phyloP scores from a whole-genome alignment of 768 basidiomycete species.

The Leccinum boreale region DNA sequence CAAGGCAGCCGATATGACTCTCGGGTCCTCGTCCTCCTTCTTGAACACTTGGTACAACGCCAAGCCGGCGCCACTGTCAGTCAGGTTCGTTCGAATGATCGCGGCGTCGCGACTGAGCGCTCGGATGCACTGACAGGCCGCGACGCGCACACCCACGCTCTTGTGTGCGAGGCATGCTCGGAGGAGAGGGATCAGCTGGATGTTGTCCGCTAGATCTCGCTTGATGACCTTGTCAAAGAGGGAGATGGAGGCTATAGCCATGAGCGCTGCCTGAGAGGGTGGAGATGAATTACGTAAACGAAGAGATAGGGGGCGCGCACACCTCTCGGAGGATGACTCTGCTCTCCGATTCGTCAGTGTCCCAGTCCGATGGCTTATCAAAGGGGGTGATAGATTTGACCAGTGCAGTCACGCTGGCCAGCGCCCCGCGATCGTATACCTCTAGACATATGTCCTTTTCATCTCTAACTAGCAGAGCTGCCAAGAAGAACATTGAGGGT shows the following conservation, averaged over 20 bases:
- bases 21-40: conserved; percentile 58
- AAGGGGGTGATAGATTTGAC: conserved; percentile 53
- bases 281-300: background rate
- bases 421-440: conserved; percentile 68
- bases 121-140: conserved; percentile 82
- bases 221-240: conserved; percentile 75
- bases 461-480: conserved; percentile 70
- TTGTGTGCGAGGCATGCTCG: conserved; percentile 54
- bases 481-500: background rate
- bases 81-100: conserved; percentile 78
- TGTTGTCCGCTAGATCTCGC: conserved; percentile 58
- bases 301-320: conserved; percentile 5
- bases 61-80: conserved; percentile 78
- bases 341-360: conserved; percentile 68
- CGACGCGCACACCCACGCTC: conserved; percentile 75
- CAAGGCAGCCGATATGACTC: conserved; percentile 69
- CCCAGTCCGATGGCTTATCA: conserved; percentile 48
- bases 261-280: conserved; percentile 59
- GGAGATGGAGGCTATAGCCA: conserved; percentile 67
- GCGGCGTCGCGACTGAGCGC: conserved; percentile 77
- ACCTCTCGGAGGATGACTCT: conserved; percentile 62
- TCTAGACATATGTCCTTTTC: conserved; percentile 61
- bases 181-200: conserved; percentile 52
- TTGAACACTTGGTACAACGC: conserved; percentile 61
- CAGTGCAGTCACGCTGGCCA: conserved; percentile 51